Evolutionary conservation across 768 basidiomycete genomes (phyloP), one percentile per base, ranked within the genome.

Genomic region (Dioszegia crocea): DNA sequence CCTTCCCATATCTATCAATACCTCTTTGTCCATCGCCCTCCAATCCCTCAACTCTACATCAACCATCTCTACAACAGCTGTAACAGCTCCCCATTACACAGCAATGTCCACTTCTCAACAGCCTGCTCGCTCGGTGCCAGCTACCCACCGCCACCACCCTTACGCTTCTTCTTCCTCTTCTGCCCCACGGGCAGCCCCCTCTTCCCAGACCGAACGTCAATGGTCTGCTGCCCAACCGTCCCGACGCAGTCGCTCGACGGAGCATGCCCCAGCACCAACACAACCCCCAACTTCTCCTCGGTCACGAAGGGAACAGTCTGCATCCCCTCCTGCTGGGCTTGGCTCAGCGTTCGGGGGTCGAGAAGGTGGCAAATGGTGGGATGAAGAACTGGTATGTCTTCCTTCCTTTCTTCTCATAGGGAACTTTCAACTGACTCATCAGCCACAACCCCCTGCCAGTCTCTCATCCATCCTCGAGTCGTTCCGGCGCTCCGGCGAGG

Each of bases 381-480:
- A 73, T 39, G 71, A 73, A 39, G 71, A 73, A 46, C 50, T 73
- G 54, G 71, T 73, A 53, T 57, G 71, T 70, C 9, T 21, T 30
- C 45, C 16, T 33, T 41, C 4, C 40, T 12, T 31, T 55, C 21
- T 4, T 12, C 21, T 17, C 16, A 17, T 36, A 24, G 29, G 4
- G 11, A 26, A 27, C 4, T 17, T 23, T 14, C 19, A 10, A 31
- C 31, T 26, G 29, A n/a, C n/a, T n/a, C 16, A 38, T 24, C 39
- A 76, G 68, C 70, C 77, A n/a, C 57, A 85, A 4, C 84, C 90
- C 26, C 88, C 91, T 0, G 90, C 92, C 0, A 85, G 80, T 61
- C 81, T 96, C 43, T 83, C 88, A 47, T 90, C 92, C 67, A 91
- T 96, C 41, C 84, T 96, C 24, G 82, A 83, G 38, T 91, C 91